phyloP scores from a whole-genome alignment of 768 basidiomycete species.

The Pleurotus pulmonarius region DNA sequence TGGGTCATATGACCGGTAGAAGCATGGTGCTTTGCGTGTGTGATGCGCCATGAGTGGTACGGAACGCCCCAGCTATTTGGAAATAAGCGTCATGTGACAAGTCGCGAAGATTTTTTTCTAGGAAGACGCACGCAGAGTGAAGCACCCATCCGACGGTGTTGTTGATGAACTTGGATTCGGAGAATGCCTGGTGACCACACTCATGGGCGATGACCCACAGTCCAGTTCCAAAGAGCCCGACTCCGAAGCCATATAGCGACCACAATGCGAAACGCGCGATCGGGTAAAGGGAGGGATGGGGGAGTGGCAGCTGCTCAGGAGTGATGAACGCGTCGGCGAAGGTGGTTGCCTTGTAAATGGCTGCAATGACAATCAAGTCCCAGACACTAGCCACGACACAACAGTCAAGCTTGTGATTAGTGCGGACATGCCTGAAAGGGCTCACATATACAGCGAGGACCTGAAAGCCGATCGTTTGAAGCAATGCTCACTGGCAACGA shows the following conservation, averaged over 20 bases:
- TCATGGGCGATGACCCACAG: constrained; percentile 95
- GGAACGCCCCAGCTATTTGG: constrained; percentile 79
- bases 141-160: constrained; percentile 90
- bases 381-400: constrained; percentile 44
- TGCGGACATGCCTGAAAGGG: constrained; percentile 2
- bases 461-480: constrained; percentile 83
- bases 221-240: constrained; percentile 87
- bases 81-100: constrained; percentile 3
- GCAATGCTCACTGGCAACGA: constrained; percentile 65
- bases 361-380: constrained; percentile 70
- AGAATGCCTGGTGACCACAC: constrained; percentile 96
- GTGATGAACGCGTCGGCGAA: constrained; percentile 63
- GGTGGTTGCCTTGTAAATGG: constrained; percentile 62
- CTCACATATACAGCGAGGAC: constrained; percentile 78
- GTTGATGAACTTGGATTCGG: constrained; percentile 87
- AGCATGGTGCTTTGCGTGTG: constrained; percentile 94
- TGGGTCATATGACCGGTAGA: constrained; percentile 90
- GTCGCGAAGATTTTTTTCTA: constrained; percentile 6
- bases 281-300: constrained; percentile 59
- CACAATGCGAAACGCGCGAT: constrained; percentile 65
- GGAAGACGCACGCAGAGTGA: constrained; percentile 71
- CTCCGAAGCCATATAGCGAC: constrained; percentile 76
- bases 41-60: constrained; percentile 95
- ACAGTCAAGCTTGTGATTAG: background rate
- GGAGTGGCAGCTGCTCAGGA: constrained; percentile 49